A percentile compares a stretch with the other conserved stretches of the same genome.
Evolutionary conservation across 148 eudicot species (phyloP).

Genomic region (Cornus controversa): DNA sequence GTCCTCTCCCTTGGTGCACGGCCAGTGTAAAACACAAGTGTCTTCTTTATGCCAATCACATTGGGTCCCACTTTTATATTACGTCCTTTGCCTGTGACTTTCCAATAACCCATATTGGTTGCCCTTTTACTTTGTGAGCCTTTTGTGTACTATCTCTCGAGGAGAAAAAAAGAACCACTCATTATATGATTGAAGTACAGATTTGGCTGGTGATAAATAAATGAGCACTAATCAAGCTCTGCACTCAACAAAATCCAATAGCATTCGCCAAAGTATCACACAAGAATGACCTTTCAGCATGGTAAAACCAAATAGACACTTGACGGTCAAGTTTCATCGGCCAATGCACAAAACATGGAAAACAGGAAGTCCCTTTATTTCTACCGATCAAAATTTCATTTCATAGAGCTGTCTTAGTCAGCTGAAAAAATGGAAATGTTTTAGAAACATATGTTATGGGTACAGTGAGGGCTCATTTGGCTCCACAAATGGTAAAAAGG

Average conservation of each 20-base stretch:
- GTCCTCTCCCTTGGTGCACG: slow-evolving; percentile 94
- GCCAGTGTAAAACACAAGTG: slow-evolving; percentile 83
- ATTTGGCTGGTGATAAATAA: slow-evolving; percentile 47
- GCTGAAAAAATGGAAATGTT: too few species aligned
- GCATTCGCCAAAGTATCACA: too few species aligned
- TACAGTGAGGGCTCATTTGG: too few species aligned
- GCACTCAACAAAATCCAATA: not conserved
- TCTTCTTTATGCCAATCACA: slow-evolving; percentile 75
- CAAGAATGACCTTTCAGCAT: too few species aligned
- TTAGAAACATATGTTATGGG: too few species aligned
- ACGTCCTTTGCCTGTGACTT: slow-evolving; percentile 88
- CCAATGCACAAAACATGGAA: too few species aligned
- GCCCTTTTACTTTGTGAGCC: slow-evolving; percentile 90
- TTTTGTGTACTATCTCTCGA: slow-evolving; percentile 68
- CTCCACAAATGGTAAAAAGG: too few species aligned
- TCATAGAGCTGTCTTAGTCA: too few species aligned
- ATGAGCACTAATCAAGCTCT: slow-evolving; percentile 1
- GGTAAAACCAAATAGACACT: too few species aligned
- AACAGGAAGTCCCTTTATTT: too few species aligned
- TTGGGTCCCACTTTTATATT: slow-evolving; percentile 64
- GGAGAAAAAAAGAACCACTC: slow-evolving; percentile 94
- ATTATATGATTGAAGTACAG: slow-evolving; percentile 63
- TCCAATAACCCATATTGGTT: slow-evolving; percentile 90
- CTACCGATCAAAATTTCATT: too few species aligned
- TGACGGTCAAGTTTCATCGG: too few species aligned